phyloP scores from a whole-genome alignment of 164 flowering plant species.

The Cinnamomum micranthum region DNA sequence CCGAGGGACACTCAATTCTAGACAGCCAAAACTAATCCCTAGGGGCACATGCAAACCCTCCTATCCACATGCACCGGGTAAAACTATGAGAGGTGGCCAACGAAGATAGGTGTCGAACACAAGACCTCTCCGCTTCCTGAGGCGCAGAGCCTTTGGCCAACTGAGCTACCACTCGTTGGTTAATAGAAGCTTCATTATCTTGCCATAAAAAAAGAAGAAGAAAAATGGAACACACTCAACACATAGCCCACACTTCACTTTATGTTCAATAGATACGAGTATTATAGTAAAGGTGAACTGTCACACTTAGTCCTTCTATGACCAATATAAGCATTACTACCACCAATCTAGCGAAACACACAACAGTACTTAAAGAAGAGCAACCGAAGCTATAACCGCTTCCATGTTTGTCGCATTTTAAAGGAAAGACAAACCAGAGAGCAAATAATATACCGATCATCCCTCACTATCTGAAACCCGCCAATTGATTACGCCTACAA shows the following conservation, averaged over 20 bases:
- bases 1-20: too few species aligned
- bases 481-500: slow-evolving; percentile 33
- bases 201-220: not conserved
- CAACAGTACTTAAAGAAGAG: not conserved
- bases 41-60: too few species aligned
- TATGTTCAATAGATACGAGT: not conserved
- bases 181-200: too few species aligned
- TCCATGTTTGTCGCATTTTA: slow-evolving; percentile 2
- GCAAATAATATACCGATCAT: slow-evolving; percentile 1
- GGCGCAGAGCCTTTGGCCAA: too few species aligned
- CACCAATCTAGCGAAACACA: not conserved
- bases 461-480: slow-evolving; percentile 4
- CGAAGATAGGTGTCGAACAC: too few species aligned
- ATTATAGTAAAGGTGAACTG: not conserved
- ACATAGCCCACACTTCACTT: not conserved
- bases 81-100: too few species aligned
- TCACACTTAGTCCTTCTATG: not conserved
- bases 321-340: not conserved
- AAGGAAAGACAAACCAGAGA: not conserved
- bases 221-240: not conserved
- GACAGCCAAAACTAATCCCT: too few species aligned
- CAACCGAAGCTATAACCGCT: not conserved
- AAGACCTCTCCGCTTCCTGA: too few species aligned
- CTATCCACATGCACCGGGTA: too few species aligned
- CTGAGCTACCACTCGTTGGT: too few species aligned